Percentiles rank a stretch among this genome's conserved stretches.
Evolutionary conservation across 164 flowering plant species (phyloP).

Genomic region (Buxus sempervirens): DNA sequence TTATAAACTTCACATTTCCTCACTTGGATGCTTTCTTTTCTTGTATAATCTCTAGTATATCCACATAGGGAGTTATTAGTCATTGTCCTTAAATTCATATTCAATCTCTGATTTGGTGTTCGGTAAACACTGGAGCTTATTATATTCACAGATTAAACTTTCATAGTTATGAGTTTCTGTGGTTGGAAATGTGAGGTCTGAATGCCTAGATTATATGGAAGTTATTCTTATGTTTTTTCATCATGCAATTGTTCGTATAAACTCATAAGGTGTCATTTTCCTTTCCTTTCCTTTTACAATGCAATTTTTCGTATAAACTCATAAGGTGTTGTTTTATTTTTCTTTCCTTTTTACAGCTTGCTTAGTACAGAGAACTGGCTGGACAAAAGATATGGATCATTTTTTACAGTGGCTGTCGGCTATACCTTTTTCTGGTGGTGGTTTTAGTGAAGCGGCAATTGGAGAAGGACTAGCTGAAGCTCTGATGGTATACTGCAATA

Average conservation of each 20-base stretch:
- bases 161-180: neutral
- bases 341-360: conserved; percentile 46
- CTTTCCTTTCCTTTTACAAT: neutral
- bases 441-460: conserved; percentile 86
- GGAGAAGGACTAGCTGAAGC: conserved; percentile 95
- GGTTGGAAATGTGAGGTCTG: neutral
- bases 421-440: conserved; percentile 85
- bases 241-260: neutral
- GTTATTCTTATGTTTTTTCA: neutral
- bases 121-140: neutral
- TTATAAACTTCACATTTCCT: no score
- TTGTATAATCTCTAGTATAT: no score
- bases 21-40: no score
- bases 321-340: neutral
- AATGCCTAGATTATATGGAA: neutral
- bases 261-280: neutral
- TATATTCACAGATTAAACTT: no score
- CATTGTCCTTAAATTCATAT: neutral
- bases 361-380: conserved; percentile 77
- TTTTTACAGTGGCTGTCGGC: conserved; percentile 82
- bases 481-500: conserved; percentile 55
- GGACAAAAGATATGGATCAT: conserved; percentile 73
- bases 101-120: neutral
- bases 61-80: neutral
- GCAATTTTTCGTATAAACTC: neutral